A percentile compares a stretch with the other conserved stretches of the same genome.
phyloP scores from a whole-genome alignment of 192 early-diverging fungal genomes.

The Coemansia umbellata region DNA sequence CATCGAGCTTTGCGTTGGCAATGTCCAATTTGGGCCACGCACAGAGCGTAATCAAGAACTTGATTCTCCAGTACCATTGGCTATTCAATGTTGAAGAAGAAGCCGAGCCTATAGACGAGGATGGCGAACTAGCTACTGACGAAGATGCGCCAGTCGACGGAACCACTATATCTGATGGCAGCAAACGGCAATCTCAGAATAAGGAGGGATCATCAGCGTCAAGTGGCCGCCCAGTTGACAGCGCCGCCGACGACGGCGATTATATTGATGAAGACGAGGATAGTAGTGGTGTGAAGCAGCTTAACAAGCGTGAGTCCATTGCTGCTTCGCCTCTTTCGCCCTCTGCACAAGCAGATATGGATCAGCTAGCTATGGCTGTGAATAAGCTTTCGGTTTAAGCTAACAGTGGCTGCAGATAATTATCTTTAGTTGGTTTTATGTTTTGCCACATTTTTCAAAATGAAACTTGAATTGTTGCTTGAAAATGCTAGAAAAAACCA shows the following conservation, averaged over 20 bases:
- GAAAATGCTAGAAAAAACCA: background rate
- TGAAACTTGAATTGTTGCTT: background rate
- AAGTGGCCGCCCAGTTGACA: background rate
- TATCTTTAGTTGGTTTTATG: background rate
- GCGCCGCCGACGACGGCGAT: background rate
- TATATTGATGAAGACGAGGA: background rate
- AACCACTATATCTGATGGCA: too few relatives aligned
- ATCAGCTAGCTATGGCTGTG: slow-evolving; percentile 28
- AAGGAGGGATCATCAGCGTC: background rate
- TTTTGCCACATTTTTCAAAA: background rate
- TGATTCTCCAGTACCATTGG: slow-evolving; percentile 76
- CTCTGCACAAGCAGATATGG: slow-evolving; percentile 31
- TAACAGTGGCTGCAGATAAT: background rate
- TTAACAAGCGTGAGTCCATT: slow-evolving; percentile 19
- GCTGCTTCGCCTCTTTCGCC: slow-evolving; percentile 18
- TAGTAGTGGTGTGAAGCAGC: background rate
- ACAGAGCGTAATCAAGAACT: slow-evolving; percentile 66
- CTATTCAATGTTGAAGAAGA: slow-evolving; percentile 70
- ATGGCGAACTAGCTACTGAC: slow-evolving; percentile 16
- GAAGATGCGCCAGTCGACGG: background rate
- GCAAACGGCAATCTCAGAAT: background rate
- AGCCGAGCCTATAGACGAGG: slow-evolving; percentile 40
- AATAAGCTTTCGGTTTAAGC: slow-evolving; percentile 33
- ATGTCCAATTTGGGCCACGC: slow-evolving; percentile 75
- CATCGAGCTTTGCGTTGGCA: slow-evolving; percentile 58